These are phyloP conservation scores for Pyrenophora graminea DNA, from an alignment of 2,329 filamentous ascomycete species.

Conservation along the genomic window DNA sequence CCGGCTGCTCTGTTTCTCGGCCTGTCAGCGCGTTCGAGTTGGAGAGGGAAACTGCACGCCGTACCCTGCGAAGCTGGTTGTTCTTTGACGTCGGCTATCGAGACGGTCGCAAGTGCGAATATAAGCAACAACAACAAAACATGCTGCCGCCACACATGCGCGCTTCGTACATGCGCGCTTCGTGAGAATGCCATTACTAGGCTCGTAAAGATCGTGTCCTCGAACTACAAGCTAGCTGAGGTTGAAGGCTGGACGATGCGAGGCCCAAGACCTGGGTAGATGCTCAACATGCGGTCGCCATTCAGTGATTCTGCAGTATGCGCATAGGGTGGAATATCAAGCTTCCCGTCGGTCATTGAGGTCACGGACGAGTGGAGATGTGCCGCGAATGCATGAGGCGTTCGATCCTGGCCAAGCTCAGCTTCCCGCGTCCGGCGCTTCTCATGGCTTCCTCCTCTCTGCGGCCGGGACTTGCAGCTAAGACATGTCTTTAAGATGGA, in stretches of 20 bases:
- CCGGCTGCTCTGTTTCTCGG: conserved; percentile 5
- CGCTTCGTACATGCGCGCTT: conserved; percentile 8
- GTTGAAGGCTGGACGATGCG: neutral
- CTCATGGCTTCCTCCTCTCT: neutral
- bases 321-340: conserved; percentile 10
- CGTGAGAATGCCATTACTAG: conserved; percentile 1
- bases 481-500: too few relatives aligned
- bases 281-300: conserved; percentile 15
- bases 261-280: neutral
- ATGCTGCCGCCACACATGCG: conserved; percentile 8
- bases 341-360: conserved; percentile 2
- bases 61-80: conserved; percentile 13
- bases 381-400: conserved; percentile 20
- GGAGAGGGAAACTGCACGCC: neutral
- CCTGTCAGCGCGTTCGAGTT: conserved; percentile 6
- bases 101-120: conserved; percentile 7
- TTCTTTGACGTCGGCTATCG: conserved; percentile 5
- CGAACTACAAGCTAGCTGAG: neutral
- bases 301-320: conserved; percentile 13
- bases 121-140: conserved; percentile 7
- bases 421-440: conserved; percentile 3
- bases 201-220: neutral
- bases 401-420: conserved; percentile 22
- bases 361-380: conserved; percentile 16
- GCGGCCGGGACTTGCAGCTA: neutral